Percentiles rank a stretch among this genome's conserved stretches.
Evolutionary conservation across 345 rosid genomes (phyloP).

Genomic region (Sisymbrium irio): DNA sequence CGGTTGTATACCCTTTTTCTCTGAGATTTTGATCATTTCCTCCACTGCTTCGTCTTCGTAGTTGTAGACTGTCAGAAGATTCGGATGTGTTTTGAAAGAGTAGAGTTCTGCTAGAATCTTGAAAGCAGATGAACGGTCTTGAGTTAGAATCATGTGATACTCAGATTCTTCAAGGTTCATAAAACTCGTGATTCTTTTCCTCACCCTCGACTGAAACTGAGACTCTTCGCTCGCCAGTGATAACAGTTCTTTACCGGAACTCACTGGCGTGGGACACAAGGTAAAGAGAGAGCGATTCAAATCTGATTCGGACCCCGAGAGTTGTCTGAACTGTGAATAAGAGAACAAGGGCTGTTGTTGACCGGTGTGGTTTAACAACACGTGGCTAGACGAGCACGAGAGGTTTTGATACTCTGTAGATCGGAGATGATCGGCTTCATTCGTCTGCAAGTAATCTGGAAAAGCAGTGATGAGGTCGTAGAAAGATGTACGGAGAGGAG

Average conservation of each 20-base stretch:
- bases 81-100: constrained; percentile 47
- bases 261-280: constrained; percentile 48
- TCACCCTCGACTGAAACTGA: constrained; percentile 41
- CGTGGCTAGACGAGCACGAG: constrained; percentile 38
- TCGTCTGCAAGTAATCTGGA: constrained; percentile 53
- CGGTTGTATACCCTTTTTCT: constrained; percentile 54
- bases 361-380: constrained; percentile 59
- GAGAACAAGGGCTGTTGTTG: constrained; percentile 71
- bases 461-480: constrained; percentile 45
- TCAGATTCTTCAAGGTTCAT: constrained; percentile 80
- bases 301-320: constrained; percentile 8
- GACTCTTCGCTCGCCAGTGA: constrained; percentile 42
- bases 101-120: constrained; percentile 74
- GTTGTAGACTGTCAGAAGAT: constrained; percentile 78
- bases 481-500: constrained; percentile 54
- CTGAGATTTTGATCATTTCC: constrained; percentile 50
- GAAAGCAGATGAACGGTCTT: constrained; percentile 71
- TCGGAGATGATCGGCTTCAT: constrained; percentile 60
- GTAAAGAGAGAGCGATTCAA: constrained; percentile 38
- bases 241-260: constrained; percentile 40
- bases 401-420: constrained; percentile 64
- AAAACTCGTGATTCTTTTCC: constrained; percentile 56
- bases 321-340: constrained; percentile 44
- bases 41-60: constrained; percentile 66
- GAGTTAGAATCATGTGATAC: constrained; percentile 61